Base-by-base conservation (phyloP, 257 asterid species). In the Haberlea rhodopensis region DNA sequence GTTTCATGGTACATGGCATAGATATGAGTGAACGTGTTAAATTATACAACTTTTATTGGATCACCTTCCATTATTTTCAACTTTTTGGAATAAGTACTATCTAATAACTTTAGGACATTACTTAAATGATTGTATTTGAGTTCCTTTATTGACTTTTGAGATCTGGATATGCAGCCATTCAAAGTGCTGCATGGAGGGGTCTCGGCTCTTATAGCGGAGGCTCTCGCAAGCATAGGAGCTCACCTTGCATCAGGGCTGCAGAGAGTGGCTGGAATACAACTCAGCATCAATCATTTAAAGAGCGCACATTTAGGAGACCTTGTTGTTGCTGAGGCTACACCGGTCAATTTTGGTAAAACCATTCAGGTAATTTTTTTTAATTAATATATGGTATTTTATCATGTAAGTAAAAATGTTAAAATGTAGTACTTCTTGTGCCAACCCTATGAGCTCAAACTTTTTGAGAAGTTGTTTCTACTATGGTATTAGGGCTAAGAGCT, bases 311-410 rank as follows among this genome's bases (percentile, higher is more conserved):
- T n/a, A n/a, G n/a, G n/a, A n/a, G n/a, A n/a, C n/a, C n/a, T n/a
- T n/a, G n/a, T n/a, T n/a, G n/a, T n/a, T n/a, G n/a, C n/a, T n/a
- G n/a, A n/a, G n/a, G 98, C 98, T 26, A 48, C 69, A 0, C 96
- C 98, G 0, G 56, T 85, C 63, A 83, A 65, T 32, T 65, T 77
- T 53, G 97, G 97, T 13, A 86, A 69, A 68, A 81, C 89, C 8
- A 76, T 91, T 68, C 97, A 90, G 85, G 91, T 82, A 56, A 29
- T 18, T 4, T 18, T 7, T 21, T 24, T 22, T 16, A 27, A 5
- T 25, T n/a, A 20, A 6, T 48, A 2, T 23, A n/a, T 49, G 26
- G 5, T 63, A 1, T n/a, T 0, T 8, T 21, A 20, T 22, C n/a
- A 11, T 31, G 22, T 16, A 16, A 5, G 22, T 49, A 10, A 19